Percentiles rank a stretch among this genome's conserved stretches.
Conservation (phyloP, 805 yeast genomes). For the Debaryomyces hansenii region DNA sequence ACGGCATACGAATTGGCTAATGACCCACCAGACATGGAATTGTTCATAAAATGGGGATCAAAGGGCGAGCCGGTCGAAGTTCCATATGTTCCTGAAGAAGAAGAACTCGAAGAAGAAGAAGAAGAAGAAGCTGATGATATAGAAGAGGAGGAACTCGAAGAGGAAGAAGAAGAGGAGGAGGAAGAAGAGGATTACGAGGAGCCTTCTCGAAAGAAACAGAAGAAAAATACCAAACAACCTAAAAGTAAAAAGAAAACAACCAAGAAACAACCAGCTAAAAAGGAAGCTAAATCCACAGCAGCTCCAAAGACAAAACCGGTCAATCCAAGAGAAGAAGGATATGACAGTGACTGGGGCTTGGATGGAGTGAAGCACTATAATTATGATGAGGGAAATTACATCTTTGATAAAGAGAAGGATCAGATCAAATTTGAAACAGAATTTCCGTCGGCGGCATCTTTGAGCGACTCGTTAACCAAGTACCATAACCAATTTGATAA, state of each 20-base stretch:
- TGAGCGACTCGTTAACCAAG: conserved; percentile 15
- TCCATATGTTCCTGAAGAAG: conserved; percentile 33
- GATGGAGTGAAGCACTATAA: conserved; percentile 33
- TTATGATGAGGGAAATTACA: conserved; percentile 28
- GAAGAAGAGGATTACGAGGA: conserved; percentile 11
- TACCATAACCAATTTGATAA: conserved; percentile 17
- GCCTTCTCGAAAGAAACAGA: conserved; percentile 10
- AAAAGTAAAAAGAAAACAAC: conserved; percentile 7
- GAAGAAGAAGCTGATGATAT: conserved; percentile 15
- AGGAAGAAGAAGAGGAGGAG: conserved; percentile 11
- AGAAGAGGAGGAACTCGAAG: conserved; percentile 14
- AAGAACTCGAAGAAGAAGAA: conserved; percentile 16
- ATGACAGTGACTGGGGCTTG: conserved; percentile 46
- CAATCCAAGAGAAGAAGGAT: conserved; percentile 14
- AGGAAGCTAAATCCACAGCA: conserved; percentile 7
- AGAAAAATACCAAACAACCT: conserved; percentile 9
- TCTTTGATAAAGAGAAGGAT: conserved; percentile 31
- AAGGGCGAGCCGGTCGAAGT: conserved; percentile 47
- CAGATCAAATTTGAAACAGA: conserved; percentile 24
- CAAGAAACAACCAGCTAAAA: conserved; percentile 7
- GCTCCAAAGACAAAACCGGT: conserved; percentile 4
- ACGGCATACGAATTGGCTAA: conserved; percentile 56
- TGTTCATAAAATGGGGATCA: conserved; percentile 42
- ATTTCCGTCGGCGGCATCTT: conserved; percentile 24
- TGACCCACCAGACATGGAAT: conserved; percentile 42